Percentiles rank a stretch among this genome's conserved stretches.
These are phyloP conservation scores for Trypanosoma rangeli DNA, from an alignment of 208 protist genomes.

Conservation along the genomic window DNA sequence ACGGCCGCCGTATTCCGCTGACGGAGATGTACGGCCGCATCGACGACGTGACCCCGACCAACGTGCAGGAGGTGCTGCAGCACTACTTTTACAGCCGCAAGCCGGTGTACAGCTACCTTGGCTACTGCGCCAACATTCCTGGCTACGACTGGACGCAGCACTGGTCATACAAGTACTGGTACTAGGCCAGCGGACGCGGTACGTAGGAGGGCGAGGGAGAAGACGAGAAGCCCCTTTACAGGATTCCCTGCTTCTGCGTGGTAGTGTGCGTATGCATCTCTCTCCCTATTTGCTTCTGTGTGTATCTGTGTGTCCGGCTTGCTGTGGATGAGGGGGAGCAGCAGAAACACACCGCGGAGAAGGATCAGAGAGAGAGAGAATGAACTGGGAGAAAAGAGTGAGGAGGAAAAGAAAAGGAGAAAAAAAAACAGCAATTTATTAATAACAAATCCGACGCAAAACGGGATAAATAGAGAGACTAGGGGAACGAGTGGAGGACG, in stretches of 20 bases:
- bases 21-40: conserved; percentile 92
- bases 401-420: neutral
- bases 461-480: neutral
- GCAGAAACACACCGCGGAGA: neutral
- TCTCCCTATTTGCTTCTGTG: neutral
- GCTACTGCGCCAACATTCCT: conserved; percentile 78
- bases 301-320: conserved; percentile 1
- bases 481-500: neutral
- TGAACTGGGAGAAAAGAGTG: neutral
- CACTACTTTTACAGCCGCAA: conserved; percentile 92
- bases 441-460: neutral
- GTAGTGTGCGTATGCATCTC: neutral
- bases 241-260: neutral
- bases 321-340: neutral
- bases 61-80: conserved; percentile 86
- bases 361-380: neutral
- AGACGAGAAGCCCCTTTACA: too few species aligned
- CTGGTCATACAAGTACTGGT: conserved; percentile 92
- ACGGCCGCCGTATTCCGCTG: conserved; percentile 82
- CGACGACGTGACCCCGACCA: conserved; percentile 83
- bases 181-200: conserved; percentile 49
- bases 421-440: neutral
- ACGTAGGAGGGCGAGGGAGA: too few species aligned
- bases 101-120: conserved; percentile 86
- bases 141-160: conserved; percentile 89